phyloP scores from a whole-genome alignment of 2,329 filamentous ascomycete genomes.

The Xylariales sp. region DNA sequence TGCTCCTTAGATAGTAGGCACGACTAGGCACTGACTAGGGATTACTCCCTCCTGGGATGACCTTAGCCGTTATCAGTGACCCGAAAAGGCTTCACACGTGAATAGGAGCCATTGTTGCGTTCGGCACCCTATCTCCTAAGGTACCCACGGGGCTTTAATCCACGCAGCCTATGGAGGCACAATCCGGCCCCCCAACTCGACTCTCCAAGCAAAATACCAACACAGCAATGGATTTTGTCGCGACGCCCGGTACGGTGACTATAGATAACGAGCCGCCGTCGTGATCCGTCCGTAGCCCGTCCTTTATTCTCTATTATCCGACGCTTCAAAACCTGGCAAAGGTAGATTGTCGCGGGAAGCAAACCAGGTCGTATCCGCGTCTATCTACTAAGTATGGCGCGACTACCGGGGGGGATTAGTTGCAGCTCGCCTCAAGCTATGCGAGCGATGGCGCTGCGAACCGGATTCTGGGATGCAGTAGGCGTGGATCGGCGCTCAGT shows the following conservation, averaged over 20 bases:
- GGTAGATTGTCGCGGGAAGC: slow-evolving; percentile 10
- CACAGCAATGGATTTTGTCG: background rate
- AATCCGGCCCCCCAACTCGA: slow-evolving; percentile 11
- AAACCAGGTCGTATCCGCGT: slow-evolving; percentile 15
- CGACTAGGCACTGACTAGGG: slow-evolving; percentile 9
- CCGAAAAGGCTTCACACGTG: slow-evolving; percentile 9
- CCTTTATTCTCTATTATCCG: slow-evolving; percentile 25
- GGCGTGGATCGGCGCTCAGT: slow-evolving; percentile 23
- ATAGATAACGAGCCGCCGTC: slow-evolving; percentile 22
- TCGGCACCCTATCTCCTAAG: background rate
- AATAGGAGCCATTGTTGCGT: slow-evolving; percentile 1
- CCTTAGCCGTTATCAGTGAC: slow-evolving; percentile 33
- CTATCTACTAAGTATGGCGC: background rate
- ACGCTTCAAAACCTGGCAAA: slow-evolving; percentile 19
- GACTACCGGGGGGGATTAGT: background rate
- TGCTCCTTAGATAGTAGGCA: slow-evolving; percentile 3
- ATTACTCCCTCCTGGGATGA: slow-evolving; percentile 8
- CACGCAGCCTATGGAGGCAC: slow-evolving; percentile 1
- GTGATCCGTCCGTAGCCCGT: background rate
- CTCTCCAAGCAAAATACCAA: slow-evolving; percentile 3
- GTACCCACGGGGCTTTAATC: background rate
- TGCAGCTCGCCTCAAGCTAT: slow-evolving; percentile 17
- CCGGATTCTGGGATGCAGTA: slow-evolving; percentile 27
- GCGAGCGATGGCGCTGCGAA: slow-evolving; percentile 18
- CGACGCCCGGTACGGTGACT: background rate